phyloP scores from a whole-genome alignment of 176 grass and related monocot genomes.

The Zizania latifolia region DNA sequence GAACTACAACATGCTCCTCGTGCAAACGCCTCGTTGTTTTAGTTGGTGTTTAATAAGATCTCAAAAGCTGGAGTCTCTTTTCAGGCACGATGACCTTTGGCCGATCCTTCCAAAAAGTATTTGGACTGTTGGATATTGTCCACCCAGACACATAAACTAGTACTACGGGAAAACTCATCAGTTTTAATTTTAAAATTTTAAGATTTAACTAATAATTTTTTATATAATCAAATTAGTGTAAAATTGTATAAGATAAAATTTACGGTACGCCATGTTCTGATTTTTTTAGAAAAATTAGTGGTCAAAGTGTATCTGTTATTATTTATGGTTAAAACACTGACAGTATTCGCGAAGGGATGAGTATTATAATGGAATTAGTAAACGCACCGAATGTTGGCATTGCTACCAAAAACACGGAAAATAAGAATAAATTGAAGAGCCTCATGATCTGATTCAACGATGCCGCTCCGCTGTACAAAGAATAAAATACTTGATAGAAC shows the following conservation, averaged over 20 bases:
- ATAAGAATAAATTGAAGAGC: not conserved
- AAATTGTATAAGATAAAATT: too few species aligned
- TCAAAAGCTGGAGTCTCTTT: not conserved
- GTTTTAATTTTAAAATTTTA: too few species aligned
- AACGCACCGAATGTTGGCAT: too few species aligned
- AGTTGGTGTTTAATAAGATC: not conserved
- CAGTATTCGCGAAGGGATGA: too few species aligned
- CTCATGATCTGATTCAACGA: not conserved
- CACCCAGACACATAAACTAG: not conserved
- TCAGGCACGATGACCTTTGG: not conserved
- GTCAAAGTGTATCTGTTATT: too few species aligned
- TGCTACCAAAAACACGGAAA: too few species aligned
- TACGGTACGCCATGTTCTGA: too few species aligned
- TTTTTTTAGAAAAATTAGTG: too few species aligned
- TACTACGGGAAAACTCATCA: too few species aligned
- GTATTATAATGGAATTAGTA: not conserved
- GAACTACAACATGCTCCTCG: slow-evolving; percentile 14
- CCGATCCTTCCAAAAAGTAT: slow-evolving; percentile 1
- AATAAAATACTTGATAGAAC: not conserved
- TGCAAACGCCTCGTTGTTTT: not conserved
- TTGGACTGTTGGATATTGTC: not conserved
- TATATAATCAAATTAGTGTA: too few species aligned
- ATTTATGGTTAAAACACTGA: too few species aligned
- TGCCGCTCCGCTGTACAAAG: not conserved
- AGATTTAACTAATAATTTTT: too few species aligned